A percentile compares a stretch with the other conserved stretches of the same genome.
phyloP scores from a whole-genome alignment of 169 alveolate genomes.

The Eimeria falciformis region DNA sequence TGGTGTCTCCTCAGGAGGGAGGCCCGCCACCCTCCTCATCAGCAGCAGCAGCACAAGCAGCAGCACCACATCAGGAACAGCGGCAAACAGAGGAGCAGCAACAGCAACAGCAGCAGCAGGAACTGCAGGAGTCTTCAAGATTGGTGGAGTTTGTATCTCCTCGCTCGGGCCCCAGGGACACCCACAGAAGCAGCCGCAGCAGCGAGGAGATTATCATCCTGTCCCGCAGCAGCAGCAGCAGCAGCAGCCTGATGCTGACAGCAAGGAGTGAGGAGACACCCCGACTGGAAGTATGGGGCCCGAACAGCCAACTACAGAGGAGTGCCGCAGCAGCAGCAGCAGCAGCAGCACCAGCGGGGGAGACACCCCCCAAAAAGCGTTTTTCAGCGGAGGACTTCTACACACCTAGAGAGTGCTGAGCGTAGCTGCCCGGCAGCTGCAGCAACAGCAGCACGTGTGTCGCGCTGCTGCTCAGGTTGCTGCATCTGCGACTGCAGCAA shows the following conservation, averaged over 20 bases:
- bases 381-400: background rate
- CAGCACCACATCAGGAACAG: background rate
- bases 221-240: background rate
- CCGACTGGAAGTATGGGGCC: background rate
- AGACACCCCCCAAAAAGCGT: background rate
- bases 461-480: background rate
- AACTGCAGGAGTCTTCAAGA: background rate
- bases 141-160: background rate
- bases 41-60: background rate
- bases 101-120: background rate
- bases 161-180: background rate
- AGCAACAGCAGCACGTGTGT: background rate
- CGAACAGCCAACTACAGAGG: background rate
- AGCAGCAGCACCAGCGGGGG: conserved; percentile 12
- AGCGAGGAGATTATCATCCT: no score
- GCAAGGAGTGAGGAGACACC: background rate
- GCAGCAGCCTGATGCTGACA: conserved; percentile 25
- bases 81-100: background rate
- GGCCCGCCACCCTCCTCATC: no score
- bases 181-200: conserved; percentile 1
- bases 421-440: background rate
- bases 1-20: background rate
- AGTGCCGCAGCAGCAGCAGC: background rate
- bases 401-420: background rate
- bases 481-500: no score